Evolutionary conservation across 306 rosid species (phyloP).

Genomic region (Clitoria ternatea): DNA sequence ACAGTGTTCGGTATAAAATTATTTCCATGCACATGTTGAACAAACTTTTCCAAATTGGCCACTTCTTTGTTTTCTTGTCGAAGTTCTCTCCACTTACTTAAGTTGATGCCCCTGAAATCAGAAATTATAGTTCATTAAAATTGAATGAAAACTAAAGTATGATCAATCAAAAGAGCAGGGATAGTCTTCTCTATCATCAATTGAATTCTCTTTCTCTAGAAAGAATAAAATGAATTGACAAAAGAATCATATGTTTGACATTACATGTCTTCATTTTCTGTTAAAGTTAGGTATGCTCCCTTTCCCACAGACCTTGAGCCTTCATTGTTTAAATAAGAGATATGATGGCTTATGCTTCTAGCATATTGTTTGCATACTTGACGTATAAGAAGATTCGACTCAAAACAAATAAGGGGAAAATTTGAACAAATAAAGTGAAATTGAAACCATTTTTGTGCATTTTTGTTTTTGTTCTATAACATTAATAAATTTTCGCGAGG

Average conservation of each 20-base stretch:
- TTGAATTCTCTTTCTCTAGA: background rate
- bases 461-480: too few relatives aligned
- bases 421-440: too few relatives aligned
- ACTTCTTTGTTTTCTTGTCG: conserved; percentile 41
- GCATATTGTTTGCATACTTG: background rate
- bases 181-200: background rate
- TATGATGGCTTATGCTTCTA: background rate
- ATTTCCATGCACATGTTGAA: conserved; percentile 59
- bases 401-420: background rate
- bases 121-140: background rate
- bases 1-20: conserved; percentile 79
- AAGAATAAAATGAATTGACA: background rate
- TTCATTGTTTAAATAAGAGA: background rate
- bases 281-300: background rate
- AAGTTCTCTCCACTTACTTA: conserved; percentile 61
- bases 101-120: conserved; percentile 55
- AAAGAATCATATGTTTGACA: background rate
- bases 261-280: background rate
- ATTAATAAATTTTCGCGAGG: too few relatives aligned
- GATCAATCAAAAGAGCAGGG: background rate
- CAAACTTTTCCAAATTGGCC: conserved; percentile 62
- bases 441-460: too few relatives aligned
- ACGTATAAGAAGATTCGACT: background rate
- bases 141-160: background rate
- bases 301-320: background rate